A percentile compares a stretch with the other conserved stretches of the same genome.
phyloP scores from a whole-genome alignment of 192 early-diverging fungal genomes.

The Lobosporangium transversale region DNA sequence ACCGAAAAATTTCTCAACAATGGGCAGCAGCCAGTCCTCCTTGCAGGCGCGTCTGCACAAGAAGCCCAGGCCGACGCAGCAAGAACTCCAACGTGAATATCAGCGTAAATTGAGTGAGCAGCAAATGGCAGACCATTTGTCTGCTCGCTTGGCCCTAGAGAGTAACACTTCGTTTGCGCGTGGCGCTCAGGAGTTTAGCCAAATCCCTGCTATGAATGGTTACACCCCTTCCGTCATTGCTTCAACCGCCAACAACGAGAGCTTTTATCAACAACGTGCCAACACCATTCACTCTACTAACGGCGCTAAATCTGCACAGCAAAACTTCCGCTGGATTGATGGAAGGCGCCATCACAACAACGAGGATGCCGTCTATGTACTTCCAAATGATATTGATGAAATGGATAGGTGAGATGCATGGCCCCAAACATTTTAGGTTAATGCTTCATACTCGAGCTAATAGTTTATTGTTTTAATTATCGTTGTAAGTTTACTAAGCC shows the following conservation, averaged over 20 bases:
- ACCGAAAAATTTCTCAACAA: too few species aligned
- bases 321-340: constrained; percentile 50
- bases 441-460: too few species aligned
- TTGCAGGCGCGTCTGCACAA: constrained; percentile 38
- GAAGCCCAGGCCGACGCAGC: constrained; percentile 43
- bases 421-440: too few species aligned
- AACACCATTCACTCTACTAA: constrained; percentile 20
- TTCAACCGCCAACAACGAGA: constrained; percentile 49
- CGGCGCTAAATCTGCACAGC: constrained; percentile 2
- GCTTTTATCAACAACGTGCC: constrained; percentile 43
- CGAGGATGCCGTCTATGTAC: constrained; percentile 46
- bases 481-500: too few species aligned
- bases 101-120: constrained; percentile 49
- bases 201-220: constrained; percentile 46
- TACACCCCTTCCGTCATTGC: constrained; percentile 36
- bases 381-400: constrained; percentile 62
- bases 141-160: constrained; percentile 31
- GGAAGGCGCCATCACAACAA: constrained; percentile 56
- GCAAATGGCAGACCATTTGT: constrained; percentile 38
- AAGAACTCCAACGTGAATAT: constrained; percentile 46
- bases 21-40: constrained; percentile 41
- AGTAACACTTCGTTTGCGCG: constrained; percentile 22
- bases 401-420: constrained; percentile 45
- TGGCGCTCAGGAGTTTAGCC: constrained; percentile 18
- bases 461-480: too few species aligned